Conservation (phyloP, 176 grass and related monocot genomes). For the Triticum timopheevii region DNA sequence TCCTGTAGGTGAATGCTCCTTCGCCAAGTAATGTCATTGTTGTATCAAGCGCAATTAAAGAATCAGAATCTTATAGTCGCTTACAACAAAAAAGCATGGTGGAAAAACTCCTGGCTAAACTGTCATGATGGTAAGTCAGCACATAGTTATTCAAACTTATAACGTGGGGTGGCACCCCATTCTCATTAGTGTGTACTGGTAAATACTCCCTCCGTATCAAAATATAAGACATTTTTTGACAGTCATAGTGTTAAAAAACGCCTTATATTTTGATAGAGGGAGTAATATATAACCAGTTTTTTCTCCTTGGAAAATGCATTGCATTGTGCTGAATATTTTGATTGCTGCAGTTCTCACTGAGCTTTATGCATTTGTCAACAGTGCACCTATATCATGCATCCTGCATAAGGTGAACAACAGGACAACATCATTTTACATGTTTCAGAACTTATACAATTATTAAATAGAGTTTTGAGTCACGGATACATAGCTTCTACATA, state of each 20-base stretch:
- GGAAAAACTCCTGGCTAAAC: constrained; percentile 70
- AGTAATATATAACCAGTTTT: neutral
- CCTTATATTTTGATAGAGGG: too few species aligned
- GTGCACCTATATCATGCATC: neutral
- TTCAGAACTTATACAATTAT: neutral
- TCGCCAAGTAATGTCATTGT: constrained; percentile 65
- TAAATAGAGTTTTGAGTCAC: neutral
- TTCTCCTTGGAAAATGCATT: neutral
- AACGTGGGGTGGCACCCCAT: neutral
- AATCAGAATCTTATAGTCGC: constrained; percentile 71
- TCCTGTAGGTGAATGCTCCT: constrained; percentile 75
- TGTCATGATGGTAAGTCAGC: constrained; percentile 51
- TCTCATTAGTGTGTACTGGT: neutral
- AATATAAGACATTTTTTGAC: too few species aligned
- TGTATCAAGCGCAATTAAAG: constrained; percentile 82
- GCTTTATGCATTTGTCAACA: neutral
- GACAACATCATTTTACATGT: neutral
- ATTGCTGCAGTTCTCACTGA: constrained; percentile 1
- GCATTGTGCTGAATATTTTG: neutral
- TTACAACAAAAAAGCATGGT: constrained; percentile 79
- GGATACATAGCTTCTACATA: neutral
- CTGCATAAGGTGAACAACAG: neutral
- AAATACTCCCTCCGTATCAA: neutral
- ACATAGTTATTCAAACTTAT: neutral
- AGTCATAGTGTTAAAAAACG: too few species aligned